Percentiles rank a stretch among this genome's conserved stretches.
Conservation (phyloP, 2,329 filamentous ascomycete species). For the Colletotrichum higginsianum region DNA sequence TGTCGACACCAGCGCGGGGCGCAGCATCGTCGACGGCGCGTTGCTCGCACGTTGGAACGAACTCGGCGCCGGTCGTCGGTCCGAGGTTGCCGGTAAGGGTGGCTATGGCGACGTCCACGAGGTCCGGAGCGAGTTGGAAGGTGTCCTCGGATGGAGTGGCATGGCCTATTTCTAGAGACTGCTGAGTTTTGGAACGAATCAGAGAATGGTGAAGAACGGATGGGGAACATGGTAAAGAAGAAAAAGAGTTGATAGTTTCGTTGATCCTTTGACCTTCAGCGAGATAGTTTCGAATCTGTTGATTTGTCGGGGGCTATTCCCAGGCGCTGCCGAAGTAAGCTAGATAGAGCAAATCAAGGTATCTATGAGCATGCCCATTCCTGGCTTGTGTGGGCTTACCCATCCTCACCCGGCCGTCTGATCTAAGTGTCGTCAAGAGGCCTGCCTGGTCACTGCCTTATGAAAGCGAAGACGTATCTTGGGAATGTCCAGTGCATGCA, state of each 20-base stretch:
- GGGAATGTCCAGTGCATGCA: not conserved
- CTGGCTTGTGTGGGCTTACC: not conserved
- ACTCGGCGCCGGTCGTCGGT: conserved; percentile 77
- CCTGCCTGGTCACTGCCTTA: no score
- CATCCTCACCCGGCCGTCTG: no score
- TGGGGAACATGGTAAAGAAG: not conserved
- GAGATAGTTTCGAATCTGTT: not conserved
- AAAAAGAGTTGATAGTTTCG: conserved; percentile 6
- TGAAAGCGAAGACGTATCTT: not conserved
- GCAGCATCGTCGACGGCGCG: conserved; percentile 84
- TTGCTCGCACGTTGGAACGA: conserved; percentile 83
- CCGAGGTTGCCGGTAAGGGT: conserved; percentile 81
- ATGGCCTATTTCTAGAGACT: conserved; percentile 67
- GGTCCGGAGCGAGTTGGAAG: conserved; percentile 79
- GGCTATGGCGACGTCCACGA: conserved; percentile 77
- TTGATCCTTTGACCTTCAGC: not conserved
- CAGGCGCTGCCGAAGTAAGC: not conserved
- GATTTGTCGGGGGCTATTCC: not conserved
- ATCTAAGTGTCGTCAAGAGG: no score
- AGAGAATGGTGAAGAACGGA: not conserved
- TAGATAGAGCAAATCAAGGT: conserved; percentile 9
- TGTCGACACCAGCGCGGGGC: conserved; percentile 71
- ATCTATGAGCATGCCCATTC: not conserved
- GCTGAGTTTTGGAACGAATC: not conserved
- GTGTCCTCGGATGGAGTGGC: conserved; percentile 73